Percentiles rank a stretch among this genome's conserved stretches.
These are phyloP conservation scores for Lithospermum erythrorhizon DNA, from an alignment of 257 asterid genomes.

Conservation along the genomic window DNA sequence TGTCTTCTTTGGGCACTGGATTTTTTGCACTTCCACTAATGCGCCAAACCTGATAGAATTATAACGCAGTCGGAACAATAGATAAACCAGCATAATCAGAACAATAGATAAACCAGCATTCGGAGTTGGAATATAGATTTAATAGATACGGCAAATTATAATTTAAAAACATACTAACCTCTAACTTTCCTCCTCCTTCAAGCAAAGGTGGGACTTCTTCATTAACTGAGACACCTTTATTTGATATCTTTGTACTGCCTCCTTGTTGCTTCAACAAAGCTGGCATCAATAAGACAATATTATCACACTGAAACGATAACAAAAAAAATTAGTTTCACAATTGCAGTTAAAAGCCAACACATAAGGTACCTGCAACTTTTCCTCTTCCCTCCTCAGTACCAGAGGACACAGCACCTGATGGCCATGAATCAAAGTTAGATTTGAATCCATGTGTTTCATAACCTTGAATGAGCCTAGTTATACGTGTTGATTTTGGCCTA, in stretches of 20 bases:
- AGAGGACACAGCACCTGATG: conserved; percentile 80
- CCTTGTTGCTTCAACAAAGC: conserved; percentile 99
- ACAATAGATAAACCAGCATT: too few relatives aligned
- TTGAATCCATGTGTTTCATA: conserved; percentile 90
- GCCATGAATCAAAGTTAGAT: conserved; percentile 92
- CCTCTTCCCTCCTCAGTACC: conserved; percentile 98
- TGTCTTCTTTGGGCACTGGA: conserved; percentile 63
- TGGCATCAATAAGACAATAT: conserved; percentile 21
- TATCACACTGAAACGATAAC: conserved; percentile 9
- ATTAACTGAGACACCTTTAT: conserved; percentile 65
- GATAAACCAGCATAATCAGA: neutral
- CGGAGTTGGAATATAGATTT: neutral
- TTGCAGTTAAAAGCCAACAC: conserved; percentile 12
- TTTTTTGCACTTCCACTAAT: conserved; percentile 75
- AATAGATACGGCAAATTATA: neutral
- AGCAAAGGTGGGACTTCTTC: conserved; percentile 98
- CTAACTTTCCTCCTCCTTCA: conserved; percentile 78
- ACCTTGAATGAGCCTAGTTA: conserved; percentile 89
- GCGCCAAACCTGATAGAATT: conserved; percentile 69
- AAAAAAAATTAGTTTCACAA: neutral
- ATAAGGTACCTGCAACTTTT: conserved; percentile 79
- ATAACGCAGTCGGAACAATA: neutral
- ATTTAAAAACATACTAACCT: conserved; percentile 34
- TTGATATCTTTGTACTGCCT: conserved; percentile 61
- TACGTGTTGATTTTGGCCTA: conserved; percentile 77